Evolutionary conservation across 768 basidiomycete genomes (phyloP), one percentile per base, ranked within the genome.

Genomic region (Suillus subalutaceus): DNA sequence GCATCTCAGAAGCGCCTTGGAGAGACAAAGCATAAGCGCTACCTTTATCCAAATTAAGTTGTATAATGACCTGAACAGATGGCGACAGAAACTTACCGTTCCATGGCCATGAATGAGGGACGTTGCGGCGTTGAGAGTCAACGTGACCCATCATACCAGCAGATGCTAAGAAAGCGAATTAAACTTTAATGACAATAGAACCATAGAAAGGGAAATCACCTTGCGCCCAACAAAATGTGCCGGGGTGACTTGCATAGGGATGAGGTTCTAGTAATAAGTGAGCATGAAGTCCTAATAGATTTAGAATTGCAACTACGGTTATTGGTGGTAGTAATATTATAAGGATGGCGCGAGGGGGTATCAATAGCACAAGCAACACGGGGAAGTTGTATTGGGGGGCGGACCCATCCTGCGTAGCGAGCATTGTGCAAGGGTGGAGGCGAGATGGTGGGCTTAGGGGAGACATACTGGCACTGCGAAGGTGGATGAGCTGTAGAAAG

Each of bases 371-470:
- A 58, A 9, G 20, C 20, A 15, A 32, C 16, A 35, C 53, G 20
- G n/a, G 56, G 65, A 30, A 62, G 38, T n/a, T 35, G 61, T 44
- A 16, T 48, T 41, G 20, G 40, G 43, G 63, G 18, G 23, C 4
- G 13, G 26, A 40, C 48, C 37, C 61, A 63, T 20, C 65, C 65
- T 32, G 8, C 5, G 26, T 65, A 62, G 7, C 50, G 60, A 26
- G 61, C 61, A 50, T 48, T 43, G 41, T 63, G 44, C 23, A 63
- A 26, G 6, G 38, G 40, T 23, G 58, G 26, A 12, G 23, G 26
- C 18, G 40, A 16, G 23, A 6, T 26, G 9, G 40, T 26, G 4
- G 15, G 46, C 7, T 15, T 20, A 8, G 8, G 53, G 32, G 53
- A 12, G 10, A 35, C 18, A 18, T 18, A 40, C 40, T 13, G 52